phyloP scores from a whole-genome alignment of 192 early-diverging fungal genomes.

The Dissophora ornata region DNA sequence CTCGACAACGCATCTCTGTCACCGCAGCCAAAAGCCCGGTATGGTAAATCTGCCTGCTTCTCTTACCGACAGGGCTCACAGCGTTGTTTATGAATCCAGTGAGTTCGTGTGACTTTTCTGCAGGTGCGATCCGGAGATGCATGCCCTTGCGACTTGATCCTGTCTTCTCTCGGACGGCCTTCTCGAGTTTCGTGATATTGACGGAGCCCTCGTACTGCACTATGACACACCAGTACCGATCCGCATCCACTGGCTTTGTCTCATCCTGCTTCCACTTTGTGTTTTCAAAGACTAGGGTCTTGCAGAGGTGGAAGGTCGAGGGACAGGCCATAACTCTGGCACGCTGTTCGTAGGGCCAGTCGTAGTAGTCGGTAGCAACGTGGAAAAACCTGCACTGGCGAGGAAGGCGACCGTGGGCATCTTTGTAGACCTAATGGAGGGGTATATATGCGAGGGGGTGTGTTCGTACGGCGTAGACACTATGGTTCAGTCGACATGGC shows the following conservation, averaged over 20 bases:
- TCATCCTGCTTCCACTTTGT: slow-evolving; percentile 73
- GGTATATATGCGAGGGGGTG: too few relatives aligned
- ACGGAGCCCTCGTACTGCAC: slow-evolving; percentile 52
- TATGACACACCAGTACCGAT: slow-evolving; percentile 53
- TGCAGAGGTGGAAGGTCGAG: slow-evolving; percentile 85
- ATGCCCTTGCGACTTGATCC: slow-evolving; percentile 76
- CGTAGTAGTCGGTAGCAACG: slow-evolving; percentile 82
- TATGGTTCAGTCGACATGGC: too few relatives aligned
- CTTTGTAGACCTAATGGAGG: slow-evolving; percentile 33
- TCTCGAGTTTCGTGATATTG: slow-evolving; percentile 51
- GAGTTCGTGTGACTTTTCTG: slow-evolving; percentile 71
- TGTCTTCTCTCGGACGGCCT: slow-evolving; percentile 42
- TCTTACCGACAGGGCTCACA: slow-evolving; percentile 77
- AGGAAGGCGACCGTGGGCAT: slow-evolving; percentile 34
- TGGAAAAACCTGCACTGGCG: slow-evolving; percentile 69
- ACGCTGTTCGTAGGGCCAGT: slow-evolving; percentile 78
- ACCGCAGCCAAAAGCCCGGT: too few relatives aligned
- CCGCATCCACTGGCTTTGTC: slow-evolving; percentile 49
- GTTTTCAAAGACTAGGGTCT: slow-evolving; percentile 90
- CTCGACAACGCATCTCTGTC: too few relatives aligned
- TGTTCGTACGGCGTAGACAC: too few relatives aligned
- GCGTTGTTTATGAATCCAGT: slow-evolving; percentile 81
- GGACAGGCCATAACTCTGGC: slow-evolving; percentile 75
- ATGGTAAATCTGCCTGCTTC: not conserved
- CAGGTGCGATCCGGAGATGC: slow-evolving; percentile 80